Evolutionary conservation across 2,329 filamentous ascomycete species (phyloP).

Genomic region (Camptophora hylomeconis): DNA sequence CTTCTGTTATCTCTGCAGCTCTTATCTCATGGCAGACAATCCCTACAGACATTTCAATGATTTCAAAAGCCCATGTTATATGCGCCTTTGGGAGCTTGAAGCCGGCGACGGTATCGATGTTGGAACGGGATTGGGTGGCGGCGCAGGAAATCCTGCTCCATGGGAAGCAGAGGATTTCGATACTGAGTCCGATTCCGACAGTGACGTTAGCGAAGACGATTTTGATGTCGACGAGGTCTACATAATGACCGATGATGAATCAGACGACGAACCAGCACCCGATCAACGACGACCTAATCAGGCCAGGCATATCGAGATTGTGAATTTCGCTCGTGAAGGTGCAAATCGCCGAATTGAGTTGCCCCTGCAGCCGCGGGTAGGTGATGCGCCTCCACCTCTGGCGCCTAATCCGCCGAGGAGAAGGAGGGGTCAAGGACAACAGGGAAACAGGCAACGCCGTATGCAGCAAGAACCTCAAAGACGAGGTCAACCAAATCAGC

Average conservation of each 20-base stretch:
- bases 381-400: conserved; percentile 7
- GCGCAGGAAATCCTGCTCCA: conserved; percentile 12
- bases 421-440: conserved; percentile 9
- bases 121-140: conserved; percentile 23
- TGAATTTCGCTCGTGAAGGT: conserved; percentile 16
- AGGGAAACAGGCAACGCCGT: conserved; percentile 7
- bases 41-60: conserved; percentile 85
- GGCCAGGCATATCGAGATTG: conserved; percentile 19
- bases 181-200: conserved; percentile 47
- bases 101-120: conserved; percentile 52
- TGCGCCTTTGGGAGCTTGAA: conserved; percentile 81
- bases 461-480: background rate
- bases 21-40: conserved; percentile 70
- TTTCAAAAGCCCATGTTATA: conserved; percentile 57
- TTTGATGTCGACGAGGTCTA: conserved; percentile 18
- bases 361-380: conserved; percentile 7
- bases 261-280: conserved; percentile 25
- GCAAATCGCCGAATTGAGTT: conserved; percentile 10
- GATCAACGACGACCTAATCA: conserved; percentile 20
- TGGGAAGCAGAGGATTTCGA: conserved; percentile 26
- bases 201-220: conserved; percentile 44
- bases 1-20: conserved; percentile 87
- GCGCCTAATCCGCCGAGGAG: conserved; percentile 10
- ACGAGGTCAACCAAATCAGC: background rate
- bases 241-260: conserved; percentile 17